These are phyloP conservation scores for Chaetoceros muelleri DNA, from an alignment of 108 stramenopile species.

Conservation along the genomic window DNA sequence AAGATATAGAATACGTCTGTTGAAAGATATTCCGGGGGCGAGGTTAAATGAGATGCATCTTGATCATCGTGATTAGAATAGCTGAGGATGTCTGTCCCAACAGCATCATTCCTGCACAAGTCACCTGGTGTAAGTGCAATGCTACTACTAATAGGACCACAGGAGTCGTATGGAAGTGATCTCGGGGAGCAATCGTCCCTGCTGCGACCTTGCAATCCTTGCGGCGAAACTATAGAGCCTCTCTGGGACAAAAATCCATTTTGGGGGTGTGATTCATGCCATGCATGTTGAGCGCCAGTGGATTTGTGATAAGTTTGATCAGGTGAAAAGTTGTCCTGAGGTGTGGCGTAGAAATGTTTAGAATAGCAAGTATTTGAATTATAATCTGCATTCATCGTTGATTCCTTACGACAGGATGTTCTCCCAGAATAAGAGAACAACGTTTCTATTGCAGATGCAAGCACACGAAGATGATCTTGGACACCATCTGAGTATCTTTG, in stretches of 20 bases:
- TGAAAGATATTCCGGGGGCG: constrained; percentile 1
- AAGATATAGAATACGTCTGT: constrained; percentile 38
- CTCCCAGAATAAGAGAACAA: too few species aligned
- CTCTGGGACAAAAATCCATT: too few species aligned
- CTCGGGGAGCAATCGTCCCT: not conserved
- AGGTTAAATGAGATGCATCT: not conserved
- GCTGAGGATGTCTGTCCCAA: too few species aligned
- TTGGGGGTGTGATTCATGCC: not conserved
- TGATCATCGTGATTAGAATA: not conserved
- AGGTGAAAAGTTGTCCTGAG: not conserved
- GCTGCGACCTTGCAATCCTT: not conserved
- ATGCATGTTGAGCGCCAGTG: not conserved
- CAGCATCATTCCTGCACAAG: too few species aligned
- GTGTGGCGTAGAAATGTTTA: not conserved
- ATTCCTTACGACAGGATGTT: not conserved
- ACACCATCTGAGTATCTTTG: constrained; percentile 27
- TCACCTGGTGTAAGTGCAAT: too few species aligned
- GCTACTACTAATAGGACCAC: too few species aligned
- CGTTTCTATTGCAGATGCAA: constrained; percentile 23
- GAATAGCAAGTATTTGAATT: not conserved
- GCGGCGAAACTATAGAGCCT: too few species aligned
- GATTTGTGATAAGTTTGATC: not conserved
- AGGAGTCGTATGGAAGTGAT: too few species aligned
- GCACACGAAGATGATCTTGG: constrained; percentile 23
- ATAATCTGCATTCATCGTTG: not conserved